These are phyloP conservation scores for Halophytophthora batemanensis DNA, from an alignment of 352 stramenopile genomes.

Conservation along the genomic window DNA sequence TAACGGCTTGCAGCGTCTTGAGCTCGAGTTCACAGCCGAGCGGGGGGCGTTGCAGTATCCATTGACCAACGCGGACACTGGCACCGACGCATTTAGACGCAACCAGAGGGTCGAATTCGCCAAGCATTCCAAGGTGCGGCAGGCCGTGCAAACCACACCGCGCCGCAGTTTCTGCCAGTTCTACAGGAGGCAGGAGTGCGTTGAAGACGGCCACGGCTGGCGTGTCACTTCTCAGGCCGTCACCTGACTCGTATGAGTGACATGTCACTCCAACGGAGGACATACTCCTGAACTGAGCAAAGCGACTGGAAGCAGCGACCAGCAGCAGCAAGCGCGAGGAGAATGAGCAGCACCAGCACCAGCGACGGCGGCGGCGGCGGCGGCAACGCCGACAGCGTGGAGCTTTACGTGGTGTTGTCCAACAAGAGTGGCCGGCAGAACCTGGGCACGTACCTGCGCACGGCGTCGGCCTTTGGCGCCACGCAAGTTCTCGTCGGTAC, in stretches of 20 bases:
- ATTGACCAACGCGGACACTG: conserved; percentile 9
- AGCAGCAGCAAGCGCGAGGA: conserved; percentile 10
- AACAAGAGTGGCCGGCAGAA: conserved; percentile 76
- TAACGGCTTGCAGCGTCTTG: conserved; percentile 25
- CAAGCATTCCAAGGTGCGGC: conserved; percentile 68
- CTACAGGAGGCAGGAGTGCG: conserved; percentile 52
- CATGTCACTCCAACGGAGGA: conserved; percentile 18
- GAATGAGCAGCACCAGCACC: conserved; percentile 4
- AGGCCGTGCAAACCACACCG: conserved; percentile 33
- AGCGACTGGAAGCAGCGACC: conserved; percentile 11
- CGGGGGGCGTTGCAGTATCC: conserved; percentile 12
- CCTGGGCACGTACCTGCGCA: conserved; percentile 75
- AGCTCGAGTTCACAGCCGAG: conserved; percentile 32
- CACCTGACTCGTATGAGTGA: conserved; percentile 16
- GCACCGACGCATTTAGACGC: conserved; percentile 19
- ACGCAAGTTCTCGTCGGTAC: conserved; percentile 72
- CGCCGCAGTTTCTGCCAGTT: conserved; percentile 70
- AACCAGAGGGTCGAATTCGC: conserved; percentile 16
- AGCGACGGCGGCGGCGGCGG: too few species aligned
- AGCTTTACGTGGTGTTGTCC: conserved; percentile 72
- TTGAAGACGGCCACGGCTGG: conserved; percentile 26
- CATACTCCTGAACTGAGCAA: conserved; percentile 1
- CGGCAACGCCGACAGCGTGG: conserved; percentile 18
- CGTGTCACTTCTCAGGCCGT: conserved; percentile 31
- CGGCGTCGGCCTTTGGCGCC: conserved; percentile 65